Conservation (phyloP, 805 yeast species). For the Metschnikowia amazonensis region DNA sequence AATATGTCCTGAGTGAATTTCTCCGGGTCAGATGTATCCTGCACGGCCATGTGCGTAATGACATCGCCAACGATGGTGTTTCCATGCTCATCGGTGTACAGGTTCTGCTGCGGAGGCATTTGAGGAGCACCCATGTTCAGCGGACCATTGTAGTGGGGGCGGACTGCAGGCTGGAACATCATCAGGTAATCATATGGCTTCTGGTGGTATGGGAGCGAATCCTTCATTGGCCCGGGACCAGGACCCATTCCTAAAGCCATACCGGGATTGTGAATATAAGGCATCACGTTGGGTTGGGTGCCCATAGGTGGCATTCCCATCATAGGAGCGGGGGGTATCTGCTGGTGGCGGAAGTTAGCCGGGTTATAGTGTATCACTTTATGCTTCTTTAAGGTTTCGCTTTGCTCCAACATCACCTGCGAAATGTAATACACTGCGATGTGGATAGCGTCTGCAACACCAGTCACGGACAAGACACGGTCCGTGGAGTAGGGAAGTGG, state of each 20-base stretch:
- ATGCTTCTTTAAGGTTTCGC: slow-evolving; percentile 47
- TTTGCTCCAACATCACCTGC: slow-evolving; percentile 61
- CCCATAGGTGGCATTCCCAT: slow-evolving; percentile 21
- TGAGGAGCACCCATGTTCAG: slow-evolving; percentile 11
- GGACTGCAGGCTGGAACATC: slow-evolving; percentile 39
- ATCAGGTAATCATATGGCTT: slow-evolving; percentile 35
- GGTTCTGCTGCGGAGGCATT: slow-evolving; percentile 27
- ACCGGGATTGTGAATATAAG: slow-evolving; percentile 16
- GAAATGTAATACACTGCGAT: slow-evolving; percentile 75
- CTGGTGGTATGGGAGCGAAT: slow-evolving; percentile 11
- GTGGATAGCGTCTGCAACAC: slow-evolving; percentile 85
- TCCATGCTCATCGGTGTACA: slow-evolving; percentile 43
- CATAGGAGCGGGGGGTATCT: slow-evolving; percentile 12
- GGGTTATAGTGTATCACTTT: slow-evolving; percentile 61
- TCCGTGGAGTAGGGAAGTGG: slow-evolving; percentile 76
- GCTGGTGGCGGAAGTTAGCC: slow-evolving; percentile 32
- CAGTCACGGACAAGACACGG: slow-evolving; percentile 62
- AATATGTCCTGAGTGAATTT: slow-evolving; percentile 64
- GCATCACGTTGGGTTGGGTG: slow-evolving; percentile 16
- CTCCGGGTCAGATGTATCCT: slow-evolving; percentile 37
- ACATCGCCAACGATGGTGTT: slow-evolving; percentile 43
- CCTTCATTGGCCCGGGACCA: slow-evolving; percentile 15
- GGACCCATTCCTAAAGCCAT: slow-evolving; percentile 13
- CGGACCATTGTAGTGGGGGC: slow-evolving; percentile 24
- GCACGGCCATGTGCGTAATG: slow-evolving; percentile 38